Conservation (phyloP, 495 filamentous ascomycete genomes). For the Aspergillus diversus region DNA sequence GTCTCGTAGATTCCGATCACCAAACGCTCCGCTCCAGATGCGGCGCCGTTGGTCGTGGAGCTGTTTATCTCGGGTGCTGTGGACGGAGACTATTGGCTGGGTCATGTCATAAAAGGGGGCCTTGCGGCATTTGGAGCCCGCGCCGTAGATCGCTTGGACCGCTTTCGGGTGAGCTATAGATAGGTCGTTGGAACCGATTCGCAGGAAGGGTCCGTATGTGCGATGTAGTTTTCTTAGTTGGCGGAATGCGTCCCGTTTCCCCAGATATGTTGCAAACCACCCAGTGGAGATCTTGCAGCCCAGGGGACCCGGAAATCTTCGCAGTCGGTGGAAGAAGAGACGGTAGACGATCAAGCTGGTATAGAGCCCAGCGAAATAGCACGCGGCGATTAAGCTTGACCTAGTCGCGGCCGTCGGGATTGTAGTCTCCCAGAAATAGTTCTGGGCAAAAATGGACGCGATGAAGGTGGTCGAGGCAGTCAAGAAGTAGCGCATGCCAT, state of each 20-base stretch:
- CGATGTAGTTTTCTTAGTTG: conserved; percentile 32
- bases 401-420: background rate
- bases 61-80: conserved; percentile 29
- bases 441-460: background rate
- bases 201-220: conserved; percentile 45
- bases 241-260: conserved; percentile 31
- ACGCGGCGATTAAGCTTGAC: background rate
- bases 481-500: background rate
- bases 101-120: conserved; percentile 34
- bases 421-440: background rate
- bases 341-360: conserved; percentile 45
- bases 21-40: conserved; percentile 40
- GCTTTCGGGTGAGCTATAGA: conserved; percentile 40
- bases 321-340: conserved; percentile 42
- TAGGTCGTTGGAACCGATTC: conserved; percentile 39
- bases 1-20: conserved; percentile 25
- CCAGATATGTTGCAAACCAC: conserved; percentile 31
- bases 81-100: conserved; percentile 28
- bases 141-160: conserved; percentile 23
- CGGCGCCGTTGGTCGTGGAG: conserved; percentile 36
- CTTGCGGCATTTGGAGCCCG: conserved; percentile 32
- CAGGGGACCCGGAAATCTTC: conserved; percentile 45
- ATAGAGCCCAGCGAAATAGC: background rate
- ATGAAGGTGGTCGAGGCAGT: background rate
- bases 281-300: conserved; percentile 41